phyloP scores from a whole-genome alignment of 495 filamentous ascomycete species.

The Aspergillus homomorphus region DNA sequence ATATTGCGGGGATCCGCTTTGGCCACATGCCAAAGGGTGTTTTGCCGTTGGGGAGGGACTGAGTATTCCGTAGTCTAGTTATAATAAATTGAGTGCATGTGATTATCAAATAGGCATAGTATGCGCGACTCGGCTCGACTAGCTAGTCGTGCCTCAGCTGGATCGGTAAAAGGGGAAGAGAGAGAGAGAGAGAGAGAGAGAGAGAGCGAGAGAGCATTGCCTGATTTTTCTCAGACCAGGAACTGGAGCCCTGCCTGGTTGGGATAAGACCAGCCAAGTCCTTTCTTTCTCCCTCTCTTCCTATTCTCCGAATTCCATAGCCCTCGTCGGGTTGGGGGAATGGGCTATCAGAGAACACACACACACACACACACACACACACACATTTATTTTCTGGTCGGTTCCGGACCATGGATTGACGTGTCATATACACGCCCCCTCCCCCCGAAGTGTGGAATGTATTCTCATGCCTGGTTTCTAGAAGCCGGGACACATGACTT shows the following conservation, averaged over 20 bases:
- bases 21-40: too few species aligned
- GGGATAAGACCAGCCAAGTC: too few species aligned
- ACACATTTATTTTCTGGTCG: slow-evolving; percentile 3
- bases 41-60: too few species aligned
- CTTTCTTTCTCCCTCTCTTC: too few species aligned
- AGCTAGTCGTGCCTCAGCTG: too few species aligned
- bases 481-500: neutral
- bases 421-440: slow-evolving; percentile 14
- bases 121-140: neutral
- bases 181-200: slow-evolving; percentile 5
- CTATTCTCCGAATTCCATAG: neutral
- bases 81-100: neutral
- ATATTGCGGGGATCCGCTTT: too few species aligned
- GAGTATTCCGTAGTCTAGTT: too few species aligned
- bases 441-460: neutral
- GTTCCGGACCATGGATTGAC: slow-evolving; percentile 20
- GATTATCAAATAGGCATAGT: neutral
- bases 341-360: neutral
- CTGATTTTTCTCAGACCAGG: slow-evolving; percentile 3
- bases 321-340: neutral
- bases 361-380: too few species aligned
- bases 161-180: slow-evolving; percentile 6
- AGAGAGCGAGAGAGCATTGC: slow-evolving; percentile 9
- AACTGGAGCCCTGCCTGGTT: neutral
- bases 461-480: neutral